Conservation (phyloP, 1,284 basidiomycete genomes). For the Tilletia walkeri region DNA sequence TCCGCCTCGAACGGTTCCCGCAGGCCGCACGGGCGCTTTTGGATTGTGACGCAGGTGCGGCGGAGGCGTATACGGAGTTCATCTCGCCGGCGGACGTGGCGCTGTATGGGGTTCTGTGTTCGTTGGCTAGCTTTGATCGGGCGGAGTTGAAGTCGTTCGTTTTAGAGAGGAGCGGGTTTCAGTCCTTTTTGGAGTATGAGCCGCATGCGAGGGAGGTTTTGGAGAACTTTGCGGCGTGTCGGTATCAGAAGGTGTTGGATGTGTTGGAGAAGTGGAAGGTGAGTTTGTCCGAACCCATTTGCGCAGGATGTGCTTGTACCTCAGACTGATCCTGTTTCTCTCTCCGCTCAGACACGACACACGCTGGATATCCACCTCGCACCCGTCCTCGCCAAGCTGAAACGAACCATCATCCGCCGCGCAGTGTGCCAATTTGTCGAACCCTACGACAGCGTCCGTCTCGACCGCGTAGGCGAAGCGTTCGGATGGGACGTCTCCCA, state of each 20-base stretch:
- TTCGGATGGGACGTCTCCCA: slow-evolving; percentile 77
- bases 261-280: slow-evolving; percentile 72
- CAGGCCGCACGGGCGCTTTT: slow-evolving; percentile 72
- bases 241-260: slow-evolving; percentile 75
- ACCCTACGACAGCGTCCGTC: slow-evolving; percentile 75
- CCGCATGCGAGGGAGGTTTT: slow-evolving; percentile 78
- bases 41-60: slow-evolving; percentile 68
- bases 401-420: slow-evolving; percentile 64
- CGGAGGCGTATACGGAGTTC: slow-evolving; percentile 74
- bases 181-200: slow-evolving; percentile 77
- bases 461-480: slow-evolving; percentile 73
- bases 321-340: slow-evolving; percentile 7
- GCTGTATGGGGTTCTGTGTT: slow-evolving; percentile 76
- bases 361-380: slow-evolving; percentile 72
- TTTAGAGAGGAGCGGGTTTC: slow-evolving; percentile 69
- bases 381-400: slow-evolving; percentile 60
- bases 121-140: slow-evolving; percentile 71
- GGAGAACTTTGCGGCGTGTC: slow-evolving; percentile 75
- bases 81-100: slow-evolving; percentile 75
- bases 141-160: slow-evolving; percentile 67
- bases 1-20: slow-evolving; percentile 71
- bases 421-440: slow-evolving; percentile 66
- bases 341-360: slow-evolving; percentile 65
- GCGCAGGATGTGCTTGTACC: background rate
- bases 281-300: slow-evolving; percentile 42